Conservation (phyloP, 768 basidiomycete genomes). For the Leccinum broughii region DNA sequence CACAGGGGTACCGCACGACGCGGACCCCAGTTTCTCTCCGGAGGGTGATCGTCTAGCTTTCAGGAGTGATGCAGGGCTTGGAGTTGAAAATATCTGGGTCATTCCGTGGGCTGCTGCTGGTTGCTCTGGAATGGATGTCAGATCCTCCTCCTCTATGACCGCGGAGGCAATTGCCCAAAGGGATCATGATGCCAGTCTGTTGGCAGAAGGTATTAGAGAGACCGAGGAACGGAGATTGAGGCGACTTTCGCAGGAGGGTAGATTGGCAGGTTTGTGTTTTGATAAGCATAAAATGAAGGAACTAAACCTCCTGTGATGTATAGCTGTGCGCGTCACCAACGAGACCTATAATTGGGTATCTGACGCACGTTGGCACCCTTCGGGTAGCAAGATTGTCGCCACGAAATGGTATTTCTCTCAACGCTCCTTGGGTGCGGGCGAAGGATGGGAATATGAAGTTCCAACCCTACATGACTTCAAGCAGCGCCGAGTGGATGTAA, state of each 20-base stretch:
- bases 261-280: slow-evolving; percentile 40
- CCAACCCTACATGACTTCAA: slow-evolving; percentile 30
- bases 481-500: slow-evolving; percentile 32
- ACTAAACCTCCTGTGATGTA: slow-evolving; percentile 9
- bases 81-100: slow-evolving; percentile 76
- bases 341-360: slow-evolving; percentile 74
- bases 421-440: slow-evolving; percentile 68
- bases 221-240: slow-evolving; percentile 45
- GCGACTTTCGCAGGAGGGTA: slow-evolving; percentile 59
- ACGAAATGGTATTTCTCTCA: slow-evolving; percentile 75
- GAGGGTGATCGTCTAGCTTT: slow-evolving; percentile 64
- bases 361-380: slow-evolving; percentile 71
- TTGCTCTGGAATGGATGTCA: slow-evolving; percentile 61
- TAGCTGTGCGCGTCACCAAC: slow-evolving; percentile 58
- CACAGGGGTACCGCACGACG: slow-evolving; percentile 65
- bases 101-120: slow-evolving; percentile 54
- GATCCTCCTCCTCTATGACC: slow-evolving; percentile 38
- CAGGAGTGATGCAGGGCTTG: slow-evolving; percentile 70
- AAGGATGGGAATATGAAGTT: slow-evolving; percentile 68
- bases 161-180: slow-evolving; percentile 37
- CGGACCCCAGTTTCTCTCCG: slow-evolving; percentile 74
- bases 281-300: neutral
- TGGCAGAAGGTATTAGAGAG: slow-evolving; percentile 53
- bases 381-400: slow-evolving; percentile 60
- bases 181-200: slow-evolving; percentile 45